Evolutionary conservation across 1,284 basidiomycete species (phyloP).

Genomic region (Entoloma clypeatum): DNA sequence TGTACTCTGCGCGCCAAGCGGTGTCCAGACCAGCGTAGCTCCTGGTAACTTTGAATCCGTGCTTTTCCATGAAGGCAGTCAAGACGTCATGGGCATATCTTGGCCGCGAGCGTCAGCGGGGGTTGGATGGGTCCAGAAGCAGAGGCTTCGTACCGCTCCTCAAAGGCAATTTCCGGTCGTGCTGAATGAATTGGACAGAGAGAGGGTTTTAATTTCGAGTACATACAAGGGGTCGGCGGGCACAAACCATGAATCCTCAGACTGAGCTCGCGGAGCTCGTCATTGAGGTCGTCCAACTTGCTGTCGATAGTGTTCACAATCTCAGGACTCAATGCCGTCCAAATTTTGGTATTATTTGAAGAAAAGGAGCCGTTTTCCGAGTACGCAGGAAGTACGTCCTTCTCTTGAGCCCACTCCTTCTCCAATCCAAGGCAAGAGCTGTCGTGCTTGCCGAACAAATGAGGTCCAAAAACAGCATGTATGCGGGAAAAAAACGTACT

Average conservation of each 20-base stretch:
- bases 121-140: not conserved
- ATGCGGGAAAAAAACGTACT: slow-evolving; percentile 4
- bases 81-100: slow-evolving; percentile 59
- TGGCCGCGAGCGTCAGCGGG: slow-evolving; percentile 8
- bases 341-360: slow-evolving; percentile 8
- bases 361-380: slow-evolving; percentile 18
- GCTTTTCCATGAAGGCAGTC: slow-evolving; percentile 50
- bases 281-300: slow-evolving; percentile 43
- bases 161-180: slow-evolving; percentile 54
- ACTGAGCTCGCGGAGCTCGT: slow-evolving; percentile 49
- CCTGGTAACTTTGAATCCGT: slow-evolving; percentile 60
- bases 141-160: slow-evolving; percentile 49
- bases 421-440: slow-evolving; percentile 29
- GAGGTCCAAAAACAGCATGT: slow-evolving; percentile 18
- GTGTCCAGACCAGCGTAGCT: slow-evolving; percentile 67
- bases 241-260: slow-evolving; percentile 54
- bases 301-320: slow-evolving; percentile 40
- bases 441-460: slow-evolving; percentile 29
- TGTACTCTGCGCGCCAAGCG: slow-evolving; percentile 74
- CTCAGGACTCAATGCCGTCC: slow-evolving; percentile 21
- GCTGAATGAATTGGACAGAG: slow-evolving; percentile 30
- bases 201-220: not conserved
- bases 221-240: not conserved
- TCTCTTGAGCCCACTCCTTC: slow-evolving; percentile 24
- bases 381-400: slow-evolving; percentile 39